phyloP scores from a whole-genome alignment of 2,329 filamentous ascomycete genomes.

The Penicillium sp. region DNA sequence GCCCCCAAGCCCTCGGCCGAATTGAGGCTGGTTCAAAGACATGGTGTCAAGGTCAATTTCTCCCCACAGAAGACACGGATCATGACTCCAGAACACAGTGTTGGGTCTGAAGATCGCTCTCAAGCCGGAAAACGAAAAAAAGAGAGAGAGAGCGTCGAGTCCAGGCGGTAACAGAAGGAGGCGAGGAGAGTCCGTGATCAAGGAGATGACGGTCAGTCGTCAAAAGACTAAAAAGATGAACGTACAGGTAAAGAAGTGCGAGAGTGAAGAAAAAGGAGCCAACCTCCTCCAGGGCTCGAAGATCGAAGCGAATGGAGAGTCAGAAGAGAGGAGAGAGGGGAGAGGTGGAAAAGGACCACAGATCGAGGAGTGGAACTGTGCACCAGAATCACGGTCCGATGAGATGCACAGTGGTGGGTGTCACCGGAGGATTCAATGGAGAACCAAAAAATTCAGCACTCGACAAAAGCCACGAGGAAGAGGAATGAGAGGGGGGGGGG shows the following conservation, averaged over 20 bases:
- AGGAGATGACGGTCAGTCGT: too few relatives aligned
- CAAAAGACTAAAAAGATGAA: background rate
- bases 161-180: too few relatives aligned
- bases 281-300: too few relatives aligned
- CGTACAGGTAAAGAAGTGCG: background rate
- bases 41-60: conserved; percentile 25
- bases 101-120: background rate
- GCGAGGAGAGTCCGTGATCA: background rate
- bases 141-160: background rate
- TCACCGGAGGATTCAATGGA: conserved; percentile 13
- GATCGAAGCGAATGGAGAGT: too few relatives aligned
- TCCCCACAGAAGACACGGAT: conserved; percentile 24
- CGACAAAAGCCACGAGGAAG: too few relatives aligned
- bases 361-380: background rate
- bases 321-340: background rate
- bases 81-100: conserved; percentile 15
- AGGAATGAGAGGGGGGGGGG: too few relatives aligned
- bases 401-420: background rate
- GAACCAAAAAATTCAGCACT: background rate
- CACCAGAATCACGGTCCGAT: background rate
- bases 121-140: conserved; percentile 1
- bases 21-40: conserved; percentile 30
- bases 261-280: background rate
- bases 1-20: conserved; percentile 27
- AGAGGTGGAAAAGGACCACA: background rate